Evolutionary conservation across 2,329 filamentous ascomycete genomes (phyloP), one percentile per base, ranked within the genome.

Genomic region (Xylariales sp.): DNA sequence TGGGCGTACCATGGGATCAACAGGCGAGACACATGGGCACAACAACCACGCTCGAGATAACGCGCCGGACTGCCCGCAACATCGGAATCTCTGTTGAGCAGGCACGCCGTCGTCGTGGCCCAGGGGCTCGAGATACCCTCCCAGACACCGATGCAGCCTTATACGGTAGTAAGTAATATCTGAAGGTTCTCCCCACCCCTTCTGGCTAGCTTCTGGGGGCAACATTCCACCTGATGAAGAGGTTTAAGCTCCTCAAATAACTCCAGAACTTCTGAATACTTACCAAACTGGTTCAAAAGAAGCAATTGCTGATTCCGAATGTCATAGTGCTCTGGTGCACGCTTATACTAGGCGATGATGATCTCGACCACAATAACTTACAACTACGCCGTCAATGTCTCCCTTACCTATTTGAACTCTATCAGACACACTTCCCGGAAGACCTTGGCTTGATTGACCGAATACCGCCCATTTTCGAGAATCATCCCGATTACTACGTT

Each of bases 61-160:
- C 80, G 7, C 58, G 79, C 31, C 75, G 81, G 31, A 79, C 75
- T n/a, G 74, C 74, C 28, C 75, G 74, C 48, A 86, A 85, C 59
- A 82, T 86, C 47, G 65, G 82, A 54, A 73, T 72, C 48, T 79
- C 77, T 3, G 68, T 83, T 5, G 70, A 78, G 45, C 66, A 69
- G 21, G 44, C 39, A 49, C 55, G 40, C 37, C 27, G 40, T 22
- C 29, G 27, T n/a, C 20, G 22, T 12, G 16, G 27, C 7, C 19
- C 21, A 10, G 19, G 9, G n/a, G 3, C 24, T 7, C n/a, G n/a
- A n/a, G n/a, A n/a, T n/a, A 3, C 38, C 14, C 9, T 3, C 12
- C 16, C 10, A 3, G 48, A 49, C n/a, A n/a, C 25, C 9, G 45
- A 45, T 6, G n/a, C 37, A 11, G 45, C 45, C n/a, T 41, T 36